phyloP scores from a whole-genome alignment of 768 basidiomycete genomes.

The Lanmaoa rubissima region DNA sequence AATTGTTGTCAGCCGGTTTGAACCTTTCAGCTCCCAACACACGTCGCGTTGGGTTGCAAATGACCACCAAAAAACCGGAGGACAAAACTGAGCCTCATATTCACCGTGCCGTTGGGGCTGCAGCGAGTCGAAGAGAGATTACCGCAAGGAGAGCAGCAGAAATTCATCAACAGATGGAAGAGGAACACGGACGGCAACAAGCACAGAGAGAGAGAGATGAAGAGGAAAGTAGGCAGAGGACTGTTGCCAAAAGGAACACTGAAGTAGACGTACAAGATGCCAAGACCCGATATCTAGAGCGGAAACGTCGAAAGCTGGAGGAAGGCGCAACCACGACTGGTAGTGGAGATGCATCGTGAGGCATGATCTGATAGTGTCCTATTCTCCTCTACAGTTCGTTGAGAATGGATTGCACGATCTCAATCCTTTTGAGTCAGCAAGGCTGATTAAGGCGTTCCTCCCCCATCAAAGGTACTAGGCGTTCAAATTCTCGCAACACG shows the following conservation, averaged over 20 bases:
- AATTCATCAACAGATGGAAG: conserved; percentile 75
- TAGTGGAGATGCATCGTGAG: conserved; percentile 14
- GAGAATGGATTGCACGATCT: background rate
- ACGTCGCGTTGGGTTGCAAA: conserved; percentile 56
- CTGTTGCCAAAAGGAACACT: conserved; percentile 72
- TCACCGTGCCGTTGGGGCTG: conserved; percentile 81
- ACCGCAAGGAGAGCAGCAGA: conserved; percentile 79
- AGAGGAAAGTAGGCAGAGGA: conserved; percentile 61
- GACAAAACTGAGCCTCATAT: conserved; percentile 37
- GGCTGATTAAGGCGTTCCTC: conserved; percentile 30
- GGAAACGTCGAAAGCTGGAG: conserved; percentile 79
- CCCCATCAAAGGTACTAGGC: conserved; percentile 42
- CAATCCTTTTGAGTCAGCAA: conserved; percentile 6
- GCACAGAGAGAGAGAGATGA: conserved; percentile 58
- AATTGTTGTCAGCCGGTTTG: conserved; percentile 85
- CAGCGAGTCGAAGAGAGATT: conserved; percentile 78
- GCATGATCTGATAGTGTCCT: background rate
- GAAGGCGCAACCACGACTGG: conserved; percentile 14
- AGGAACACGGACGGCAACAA: conserved; percentile 61
- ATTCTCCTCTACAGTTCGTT: background rate
- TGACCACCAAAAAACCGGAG: conserved; percentile 23
- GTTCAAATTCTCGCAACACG: conserved; percentile 53
- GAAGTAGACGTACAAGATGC: conserved; percentile 73
- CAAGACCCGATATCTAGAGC: conserved; percentile 67
- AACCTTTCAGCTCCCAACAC: conserved; percentile 87